Conservation (phyloP, 192 early-diverging fungal species). For the Coemansia reversa region DNA sequence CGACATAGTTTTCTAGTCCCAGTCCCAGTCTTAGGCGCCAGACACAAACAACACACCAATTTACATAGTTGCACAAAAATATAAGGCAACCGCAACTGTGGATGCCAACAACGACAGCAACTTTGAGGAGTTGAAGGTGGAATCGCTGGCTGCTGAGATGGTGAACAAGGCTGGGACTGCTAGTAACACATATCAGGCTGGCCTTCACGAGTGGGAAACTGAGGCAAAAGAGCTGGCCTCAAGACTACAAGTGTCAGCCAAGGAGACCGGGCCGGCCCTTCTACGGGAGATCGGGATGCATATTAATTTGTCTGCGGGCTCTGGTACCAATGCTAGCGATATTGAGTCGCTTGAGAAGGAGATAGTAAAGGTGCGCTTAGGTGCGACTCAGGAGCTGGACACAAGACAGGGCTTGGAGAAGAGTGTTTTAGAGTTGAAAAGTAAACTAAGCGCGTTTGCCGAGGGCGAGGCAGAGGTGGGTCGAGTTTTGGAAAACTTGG, state of each 20-base stretch:
- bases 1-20: constrained; percentile 22
- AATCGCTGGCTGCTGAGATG: constrained; percentile 23
- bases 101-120: constrained; percentile 5
- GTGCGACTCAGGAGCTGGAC: constrained; percentile 16
- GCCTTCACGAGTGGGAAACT: constrained; percentile 31
- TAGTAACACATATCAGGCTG: background rate
- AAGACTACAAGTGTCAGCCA: constrained; percentile 18
- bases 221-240: constrained; percentile 31
- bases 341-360: constrained; percentile 14
- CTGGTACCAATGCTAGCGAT: background rate
- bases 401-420: constrained; percentile 6
- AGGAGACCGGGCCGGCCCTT: constrained; percentile 11
- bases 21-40: constrained; percentile 24
- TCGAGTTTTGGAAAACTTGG: constrained; percentile 17
- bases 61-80: background rate
- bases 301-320: background rate
- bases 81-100: constrained; percentile 19
- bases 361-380: constrained; percentile 29
- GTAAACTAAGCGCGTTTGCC: constrained; percentile 5
- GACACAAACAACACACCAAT: constrained; percentile 6
- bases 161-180: background rate
- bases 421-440: constrained; percentile 12
- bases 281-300: constrained; percentile 15
- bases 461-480: constrained; percentile 17
- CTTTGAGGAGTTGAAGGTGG: constrained; percentile 11